Evolutionary conservation across 768 basidiomycete species (phyloP), one percentile per base, ranked within the genome.

Genomic region (Pleurotus ostreatus): DNA sequence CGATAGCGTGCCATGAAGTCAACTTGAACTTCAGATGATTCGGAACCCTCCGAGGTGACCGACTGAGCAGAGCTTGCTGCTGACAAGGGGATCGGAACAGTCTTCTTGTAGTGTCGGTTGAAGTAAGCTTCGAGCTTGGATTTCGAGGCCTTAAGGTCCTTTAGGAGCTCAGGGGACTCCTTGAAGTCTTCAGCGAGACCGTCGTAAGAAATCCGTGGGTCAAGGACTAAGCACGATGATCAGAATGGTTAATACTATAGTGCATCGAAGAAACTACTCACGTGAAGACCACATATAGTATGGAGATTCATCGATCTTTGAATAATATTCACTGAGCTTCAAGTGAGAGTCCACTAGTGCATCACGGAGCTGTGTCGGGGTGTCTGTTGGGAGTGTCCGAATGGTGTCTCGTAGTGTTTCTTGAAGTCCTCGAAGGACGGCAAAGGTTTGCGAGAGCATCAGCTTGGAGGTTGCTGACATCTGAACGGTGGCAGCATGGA

Each of bases 161-260:
- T 20, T 0, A 16, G n/a, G 2, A 70, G 62, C 7, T 58, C 39
- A 15, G 39, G 30, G 26, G 71, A 69, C 39, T 62, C 53, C 0
- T 55, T 23, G 30, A 57, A 66, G 23, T 70, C 68, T 1, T 39
- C 47, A 9, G 46, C 47, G 1, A 70, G 26, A 2, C 56, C 61
- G 2, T 60, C 49, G 40, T 68, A 70, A 5, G 65, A 62, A 23
- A 72, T 69, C 2, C 67, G 62, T 23, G 69, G 71, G 45, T 72
- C 70, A 4, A 72, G 60, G 5, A 72, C 71, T 72, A 47, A 45
- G 43, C 9, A 30, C 7, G 30, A 43, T 43, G 20, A 43, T n/a
- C 20, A 8, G 15, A 43, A n/a, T n/a, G 15, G 41, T 20, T 30
- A 30, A 30, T 30, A 20, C 20, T 20, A 30, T n/a, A n/a, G 7